Percentiles rank a stretch among this genome's conserved stretches.
phyloP scores from a whole-genome alignment of 768 basidiomycete species.

The Mycena belliarum region DNA sequence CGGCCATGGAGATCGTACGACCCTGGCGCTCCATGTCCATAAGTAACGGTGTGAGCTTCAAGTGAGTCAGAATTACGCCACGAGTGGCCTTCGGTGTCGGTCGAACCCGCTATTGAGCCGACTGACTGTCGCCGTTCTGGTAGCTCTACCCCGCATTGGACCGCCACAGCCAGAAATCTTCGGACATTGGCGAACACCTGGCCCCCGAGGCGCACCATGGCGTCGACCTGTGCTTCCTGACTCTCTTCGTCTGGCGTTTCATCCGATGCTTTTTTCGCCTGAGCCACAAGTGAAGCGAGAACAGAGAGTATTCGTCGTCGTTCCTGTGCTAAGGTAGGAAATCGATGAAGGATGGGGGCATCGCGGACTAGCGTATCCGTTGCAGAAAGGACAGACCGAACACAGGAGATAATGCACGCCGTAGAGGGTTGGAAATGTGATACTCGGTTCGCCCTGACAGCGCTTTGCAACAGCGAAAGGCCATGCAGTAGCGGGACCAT shows the following conservation, averaged over 20 bases:
- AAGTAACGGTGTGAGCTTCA: conserved; percentile 29
- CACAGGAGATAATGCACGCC: conserved; percentile 92
- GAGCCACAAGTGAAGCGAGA: conserved; percentile 80
- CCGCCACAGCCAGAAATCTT: conserved; percentile 74
- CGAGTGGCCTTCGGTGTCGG: conserved; percentile 30
- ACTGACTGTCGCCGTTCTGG: conserved; percentile 48
- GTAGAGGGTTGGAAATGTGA: conserved; percentile 93
- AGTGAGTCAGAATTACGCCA: conserved; percentile 34
- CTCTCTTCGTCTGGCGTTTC: conserved; percentile 45
- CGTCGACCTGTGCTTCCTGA: conserved; percentile 60
- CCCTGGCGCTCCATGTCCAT: conserved; percentile 27
- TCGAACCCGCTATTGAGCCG: conserved; percentile 31
- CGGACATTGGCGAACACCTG: conserved; percentile 82
- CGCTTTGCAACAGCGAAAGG: conserved; percentile 81
- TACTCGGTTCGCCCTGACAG: conserved; percentile 74
- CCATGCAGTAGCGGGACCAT: conserved; percentile 86
- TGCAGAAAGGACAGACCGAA: conserved; percentile 81
- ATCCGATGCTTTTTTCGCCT: conserved; percentile 69
- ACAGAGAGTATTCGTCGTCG: conserved; percentile 81
- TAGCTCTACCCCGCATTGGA: conserved; percentile 72
- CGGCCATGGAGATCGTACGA: conserved; percentile 17
- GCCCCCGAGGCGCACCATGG: conserved; percentile 79
- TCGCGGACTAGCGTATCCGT: conserved; percentile 86
- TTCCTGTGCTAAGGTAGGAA: conserved; percentile 69
- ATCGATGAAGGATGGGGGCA: conserved; percentile 66